Evolutionary conservation across 352 stramenopile species (phyloP).

Genomic region (Phytopythium cucurbitacearum): DNA sequence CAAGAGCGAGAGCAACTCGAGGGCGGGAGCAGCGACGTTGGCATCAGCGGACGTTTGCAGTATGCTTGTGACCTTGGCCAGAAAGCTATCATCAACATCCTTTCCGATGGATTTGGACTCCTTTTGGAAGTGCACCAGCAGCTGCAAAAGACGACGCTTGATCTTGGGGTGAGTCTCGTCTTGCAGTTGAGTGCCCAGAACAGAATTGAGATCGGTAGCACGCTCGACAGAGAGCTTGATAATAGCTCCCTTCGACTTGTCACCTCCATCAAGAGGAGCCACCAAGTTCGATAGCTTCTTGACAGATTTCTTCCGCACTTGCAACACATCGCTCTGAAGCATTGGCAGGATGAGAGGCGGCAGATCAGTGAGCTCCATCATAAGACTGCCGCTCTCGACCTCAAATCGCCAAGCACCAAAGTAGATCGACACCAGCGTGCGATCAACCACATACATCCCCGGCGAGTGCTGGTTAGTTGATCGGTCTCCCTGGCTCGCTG

Average conservation of each 20-base stretch:
- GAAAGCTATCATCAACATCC: conserved; percentile 11
- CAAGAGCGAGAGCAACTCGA: conserved; percentile 58
- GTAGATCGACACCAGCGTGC: conserved; percentile 43
- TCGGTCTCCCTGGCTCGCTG: no score
- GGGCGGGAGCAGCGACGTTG: conserved; percentile 40
- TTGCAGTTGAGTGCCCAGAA: conserved; percentile 44
- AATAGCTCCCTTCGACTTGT: background rate
- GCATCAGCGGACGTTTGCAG: conserved; percentile 42
- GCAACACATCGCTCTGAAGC: conserved; percentile 38
- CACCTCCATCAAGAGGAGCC: background rate
- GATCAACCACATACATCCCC: conserved; percentile 42
- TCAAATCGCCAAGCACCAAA: conserved; percentile 23
- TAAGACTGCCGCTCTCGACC: conserved; percentile 7
- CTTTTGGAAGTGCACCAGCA: conserved; percentile 39
- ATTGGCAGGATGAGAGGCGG: conserved; percentile 25
- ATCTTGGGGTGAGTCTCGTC: conserved; percentile 70
- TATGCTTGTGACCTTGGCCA: conserved; percentile 17
- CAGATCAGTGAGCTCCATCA: conserved; percentile 6
- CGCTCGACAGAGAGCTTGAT: conserved; percentile 4
- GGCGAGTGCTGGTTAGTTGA: conserved; percentile 9
- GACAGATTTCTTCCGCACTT: conserved; percentile 56
- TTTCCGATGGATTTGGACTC: conserved; percentile 9
- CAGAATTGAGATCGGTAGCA: conserved; percentile 22
- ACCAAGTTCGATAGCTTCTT: conserved; percentile 46
- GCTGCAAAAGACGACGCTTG: conserved; percentile 40